Evolutionary conservation across 768 basidiomycete species (phyloP).

Genomic region (Mycena haematopus): DNA sequence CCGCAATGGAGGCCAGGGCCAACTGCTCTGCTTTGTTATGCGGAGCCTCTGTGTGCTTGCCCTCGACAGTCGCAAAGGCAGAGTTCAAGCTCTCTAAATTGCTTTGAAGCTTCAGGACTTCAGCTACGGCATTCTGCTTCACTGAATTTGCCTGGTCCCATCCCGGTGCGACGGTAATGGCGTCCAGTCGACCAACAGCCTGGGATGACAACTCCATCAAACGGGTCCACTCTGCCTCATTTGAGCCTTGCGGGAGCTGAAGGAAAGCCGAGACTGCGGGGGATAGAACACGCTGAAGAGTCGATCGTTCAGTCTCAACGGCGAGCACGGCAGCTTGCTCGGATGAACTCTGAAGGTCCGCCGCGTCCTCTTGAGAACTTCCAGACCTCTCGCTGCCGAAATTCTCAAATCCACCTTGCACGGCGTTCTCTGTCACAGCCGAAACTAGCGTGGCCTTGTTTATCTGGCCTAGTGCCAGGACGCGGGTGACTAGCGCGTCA

Average conservation of each 20-base stretch:
- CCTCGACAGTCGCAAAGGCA: background rate
- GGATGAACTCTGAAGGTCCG: background rate
- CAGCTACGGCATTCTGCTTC: background rate
- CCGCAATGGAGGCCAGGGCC: background rate
- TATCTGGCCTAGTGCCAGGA: conserved; percentile 14
- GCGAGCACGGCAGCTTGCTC: conserved; percentile 14
- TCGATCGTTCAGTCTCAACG: background rate
- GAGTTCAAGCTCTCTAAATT: background rate
- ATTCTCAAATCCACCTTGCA: background rate
- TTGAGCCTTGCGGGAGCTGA: background rate
- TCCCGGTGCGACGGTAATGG: conserved; percentile 4
- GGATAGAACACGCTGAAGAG: background rate
- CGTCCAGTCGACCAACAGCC: conserved; percentile 3
- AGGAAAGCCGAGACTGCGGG: conserved; percentile 14
- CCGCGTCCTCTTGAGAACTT: background rate
- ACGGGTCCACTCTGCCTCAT: conserved; percentile 16
- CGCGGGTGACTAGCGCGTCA: conserved; percentile 7
- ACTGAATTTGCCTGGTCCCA: conserved; percentile 4
- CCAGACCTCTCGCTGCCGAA: background rate
- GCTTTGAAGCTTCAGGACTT: conserved; percentile 1
- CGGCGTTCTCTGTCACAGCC: conserved; percentile 17
- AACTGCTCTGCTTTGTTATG: too few species aligned
- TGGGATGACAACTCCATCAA: conserved; percentile 8
- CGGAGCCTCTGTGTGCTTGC: too few species aligned
- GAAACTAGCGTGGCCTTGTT: conserved; percentile 12